phyloP scores from a whole-genome alignment of 2,329 filamentous ascomycete genomes.

The Exophiala spinifera region DNA sequence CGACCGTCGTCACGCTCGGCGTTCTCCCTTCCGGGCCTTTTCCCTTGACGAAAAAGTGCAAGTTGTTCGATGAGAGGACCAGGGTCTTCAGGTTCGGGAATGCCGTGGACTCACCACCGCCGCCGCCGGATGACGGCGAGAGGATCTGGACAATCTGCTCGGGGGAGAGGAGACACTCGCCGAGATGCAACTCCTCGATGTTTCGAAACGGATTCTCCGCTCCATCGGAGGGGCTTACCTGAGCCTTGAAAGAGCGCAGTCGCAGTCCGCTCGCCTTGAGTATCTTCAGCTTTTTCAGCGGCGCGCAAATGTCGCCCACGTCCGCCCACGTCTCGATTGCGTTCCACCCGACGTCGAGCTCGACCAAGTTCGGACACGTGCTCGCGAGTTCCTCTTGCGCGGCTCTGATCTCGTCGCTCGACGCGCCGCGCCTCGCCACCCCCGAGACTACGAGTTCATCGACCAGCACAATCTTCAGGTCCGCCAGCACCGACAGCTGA shows the following conservation, averaged over 20 bases:
- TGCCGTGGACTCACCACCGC: slow-evolving; percentile 4
- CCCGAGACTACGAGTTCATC: slow-evolving; percentile 66
- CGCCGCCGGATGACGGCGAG: background rate
- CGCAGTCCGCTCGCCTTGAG: slow-evolving; percentile 54
- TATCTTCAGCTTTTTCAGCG: slow-evolving; percentile 63
- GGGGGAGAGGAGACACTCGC: slow-evolving; percentile 66
- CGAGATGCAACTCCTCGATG: slow-evolving; percentile 57
- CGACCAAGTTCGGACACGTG: slow-evolving; percentile 58
- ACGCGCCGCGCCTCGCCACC: slow-evolving; percentile 24
- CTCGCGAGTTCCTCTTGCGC: slow-evolving; percentile 51
- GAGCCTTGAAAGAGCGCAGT: slow-evolving; percentile 16
- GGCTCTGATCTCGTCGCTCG: slow-evolving; percentile 30
- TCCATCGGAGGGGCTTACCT: background rate
- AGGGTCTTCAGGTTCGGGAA: slow-evolving; percentile 24
- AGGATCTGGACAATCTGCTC: slow-evolving; percentile 52
- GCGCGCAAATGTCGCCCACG: slow-evolving; percentile 67
- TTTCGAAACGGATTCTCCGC: slow-evolving; percentile 38
- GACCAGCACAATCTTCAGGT: slow-evolving; percentile 76
- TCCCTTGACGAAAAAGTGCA: slow-evolving; percentile 15
- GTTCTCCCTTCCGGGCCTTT: slow-evolving; percentile 17
- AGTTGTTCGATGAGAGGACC: slow-evolving; percentile 20
- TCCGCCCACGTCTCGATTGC: slow-evolving; percentile 67
- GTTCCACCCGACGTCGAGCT: slow-evolving; percentile 84
- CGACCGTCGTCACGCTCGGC: slow-evolving; percentile 48
- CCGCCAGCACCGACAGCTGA: slow-evolving; percentile 71